These are phyloP conservation scores for Avena atlantica DNA, from an alignment of 176 grass and related monocot genomes.

Conservation along the genomic window DNA sequence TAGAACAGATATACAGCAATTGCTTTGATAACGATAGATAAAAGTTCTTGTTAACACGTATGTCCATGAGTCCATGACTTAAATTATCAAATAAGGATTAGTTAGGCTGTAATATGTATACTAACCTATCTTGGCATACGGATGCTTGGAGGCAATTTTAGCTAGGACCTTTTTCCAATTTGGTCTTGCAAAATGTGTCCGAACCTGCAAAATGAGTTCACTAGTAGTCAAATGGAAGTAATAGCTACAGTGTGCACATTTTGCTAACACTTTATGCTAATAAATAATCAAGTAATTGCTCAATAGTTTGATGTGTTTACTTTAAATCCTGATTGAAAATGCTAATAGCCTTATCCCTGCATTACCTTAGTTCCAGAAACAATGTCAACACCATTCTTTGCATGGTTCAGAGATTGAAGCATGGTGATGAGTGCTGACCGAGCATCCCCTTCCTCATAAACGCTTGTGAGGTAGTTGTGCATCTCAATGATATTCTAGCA, in stretches of 20 bases:
- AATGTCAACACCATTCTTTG: conserved; percentile 96
- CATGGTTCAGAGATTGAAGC: conserved; percentile 95
- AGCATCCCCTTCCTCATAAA: conserved; percentile 99
- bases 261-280: conserved; percentile 15
- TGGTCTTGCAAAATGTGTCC: conserved; percentile 97
- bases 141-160: conserved; percentile 86
- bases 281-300: background rate
- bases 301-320: background rate
- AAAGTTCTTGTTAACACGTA: conserved; percentile 15
- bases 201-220: conserved; percentile 65
- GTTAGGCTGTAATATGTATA: conserved; percentile 32
- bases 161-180: conserved; percentile 98
- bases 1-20: background rate
- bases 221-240: conserved; percentile 14
- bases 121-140: conserved; percentile 91
- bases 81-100: conserved; percentile 15
- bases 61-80: background rate
- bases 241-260: conserved; percentile 23
- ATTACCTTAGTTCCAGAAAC: conserved; percentile 98
- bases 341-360: conserved; percentile 18
- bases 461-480: conserved; percentile 99
- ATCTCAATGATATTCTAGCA: conserved; percentile 96
- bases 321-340: background rate
- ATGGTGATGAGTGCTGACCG: conserved; percentile 97
- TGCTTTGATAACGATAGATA: background rate